Evolutionary conservation across 306 rosid genomes (phyloP), one percentile per base, ranked within the genome.

Genomic region (Senna siamea): DNA sequence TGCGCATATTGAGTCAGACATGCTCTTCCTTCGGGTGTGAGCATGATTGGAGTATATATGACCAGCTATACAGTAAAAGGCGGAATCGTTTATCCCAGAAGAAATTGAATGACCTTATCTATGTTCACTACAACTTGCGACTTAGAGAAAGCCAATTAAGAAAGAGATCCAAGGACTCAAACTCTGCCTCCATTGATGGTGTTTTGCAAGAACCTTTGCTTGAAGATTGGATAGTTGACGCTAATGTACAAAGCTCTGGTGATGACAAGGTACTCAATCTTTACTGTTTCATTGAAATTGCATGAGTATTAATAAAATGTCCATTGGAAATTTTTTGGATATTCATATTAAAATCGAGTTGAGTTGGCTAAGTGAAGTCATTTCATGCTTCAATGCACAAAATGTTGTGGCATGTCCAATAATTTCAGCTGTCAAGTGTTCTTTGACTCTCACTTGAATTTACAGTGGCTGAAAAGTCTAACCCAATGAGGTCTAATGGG

Each of bases 1-100:
- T 93, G 20, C 91, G 96, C 70, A 81, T 91, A 85, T 80, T 89
- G 74, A 93, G 97, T 85, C 98, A 93, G 87, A 89, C 98, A 22
- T 91, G 98, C 85, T 89, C 94, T 3, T 82, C 96, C 57, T 76
- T 80, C 72, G 89, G 84, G 43, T 89, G 91, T 75, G 97, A 91
- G 69, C 98, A 91, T 67, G 84, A 87, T 64, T 89, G 96, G 96
- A 91, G 91, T 70, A 70, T 86, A 70, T 87, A 75, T 41, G 93
- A 91, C 78, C 96, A 89, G 67, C 72, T 88, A 74, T 67, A 83
- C 81, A 79, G 79, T 72, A 87, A 66, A 83, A 81, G 87, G 79
- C 73, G 72, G 73, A 89, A 88, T 80, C 84, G 85, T 63, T 43
- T 89, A 44, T 87, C 94, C 4, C 97, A 83, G 83, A 88, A 90